phyloP scores from a whole-genome alignment of 164 flowering plant genomes.

The Cinnamomum chago region DNA sequence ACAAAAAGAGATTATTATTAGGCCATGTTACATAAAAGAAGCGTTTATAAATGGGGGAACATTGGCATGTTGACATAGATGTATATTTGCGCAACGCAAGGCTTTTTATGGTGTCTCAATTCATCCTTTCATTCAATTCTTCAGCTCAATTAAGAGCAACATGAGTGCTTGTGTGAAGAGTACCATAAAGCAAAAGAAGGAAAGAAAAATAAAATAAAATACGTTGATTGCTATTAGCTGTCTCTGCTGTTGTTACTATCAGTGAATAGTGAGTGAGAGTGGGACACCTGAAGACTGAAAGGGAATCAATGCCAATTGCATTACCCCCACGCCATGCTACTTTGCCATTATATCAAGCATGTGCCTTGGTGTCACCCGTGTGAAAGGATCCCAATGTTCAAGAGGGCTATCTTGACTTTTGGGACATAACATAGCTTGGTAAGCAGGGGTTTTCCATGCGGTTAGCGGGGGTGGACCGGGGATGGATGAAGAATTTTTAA shows the following conservation, averaged over 20 bases:
- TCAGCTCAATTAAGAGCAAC: neutral
- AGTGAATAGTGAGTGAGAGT: neutral
- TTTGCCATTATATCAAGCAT: neutral
- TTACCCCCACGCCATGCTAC: neutral
- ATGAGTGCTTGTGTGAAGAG: neutral
- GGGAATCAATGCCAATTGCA: neutral
- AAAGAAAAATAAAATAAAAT: too few relatives aligned
- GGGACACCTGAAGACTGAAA: neutral
- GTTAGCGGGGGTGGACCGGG: too few relatives aligned
- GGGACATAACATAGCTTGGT: neutral
- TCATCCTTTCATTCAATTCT: too few relatives aligned
- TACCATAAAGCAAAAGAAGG: neutral
- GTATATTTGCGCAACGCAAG: too few relatives aligned
- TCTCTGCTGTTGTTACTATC: neutral
- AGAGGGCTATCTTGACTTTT: too few relatives aligned
- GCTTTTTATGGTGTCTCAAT: too few relatives aligned
- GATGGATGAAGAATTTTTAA: too few relatives aligned
- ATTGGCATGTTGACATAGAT: too few relatives aligned
- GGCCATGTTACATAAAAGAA: too few relatives aligned
- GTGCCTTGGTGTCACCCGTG: neutral
- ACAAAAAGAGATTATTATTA: too few relatives aligned
- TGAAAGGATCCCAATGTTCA: neutral
- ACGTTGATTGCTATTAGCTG: conserved; percentile 10
- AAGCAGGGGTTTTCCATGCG: too few relatives aligned
- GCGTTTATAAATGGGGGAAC: too few relatives aligned